Evolutionary conservation across 768 basidiomycete genomes (phyloP), one percentile per base, ranked within the genome.

Genomic region (Lenzites betulinus): DNA sequence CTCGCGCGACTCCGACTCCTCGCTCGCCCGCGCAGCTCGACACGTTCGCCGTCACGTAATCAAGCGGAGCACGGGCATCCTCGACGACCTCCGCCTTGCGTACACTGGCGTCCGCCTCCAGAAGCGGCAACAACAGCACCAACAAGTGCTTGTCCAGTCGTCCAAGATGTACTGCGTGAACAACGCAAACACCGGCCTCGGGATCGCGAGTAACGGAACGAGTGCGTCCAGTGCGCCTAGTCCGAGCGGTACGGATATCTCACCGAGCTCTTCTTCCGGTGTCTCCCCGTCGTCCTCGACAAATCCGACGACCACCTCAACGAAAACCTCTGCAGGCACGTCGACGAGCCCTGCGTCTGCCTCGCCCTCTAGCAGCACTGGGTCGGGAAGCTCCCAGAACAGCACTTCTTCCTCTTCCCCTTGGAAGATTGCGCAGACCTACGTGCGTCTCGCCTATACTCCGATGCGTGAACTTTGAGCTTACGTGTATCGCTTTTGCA

Each of bases 61-160:
- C 44, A 80, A 77, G 57, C 83, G 82, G 58, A 90, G 87, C 42
- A 80, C 81, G 48, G 80, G 73, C 55, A 76, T 92, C 28, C 87
- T 89, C 18, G 80, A 79, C 56, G 90, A 92, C 71, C 78, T 92
- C 57, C 86, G 89, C 28, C 67, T 85, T 35, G 87, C 86, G 13
- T 84, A 92, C 67, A 74, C 79, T 22, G 78, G 80, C 23, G 74
- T 87, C 25, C 75, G 87, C 12, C 74, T 79, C 30, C 59, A 62
- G 39, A 56, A 62, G 59, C 38, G 54, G 18, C 49, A 50, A 18
- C 49, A 22, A 3, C 44, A 51, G 42, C 54, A 52, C 15, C 58
- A 51, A 16, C 58, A 43, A 51, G 58, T 44, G 20, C 42, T 49
- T 33, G 35, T 11, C 44, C 57, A 49, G 63, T 58, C 35, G 33